Evolutionary conservation across 2,329 filamentous ascomycete genomes (phyloP).

Genomic region (Pyrenophora tritici-repentis): DNA sequence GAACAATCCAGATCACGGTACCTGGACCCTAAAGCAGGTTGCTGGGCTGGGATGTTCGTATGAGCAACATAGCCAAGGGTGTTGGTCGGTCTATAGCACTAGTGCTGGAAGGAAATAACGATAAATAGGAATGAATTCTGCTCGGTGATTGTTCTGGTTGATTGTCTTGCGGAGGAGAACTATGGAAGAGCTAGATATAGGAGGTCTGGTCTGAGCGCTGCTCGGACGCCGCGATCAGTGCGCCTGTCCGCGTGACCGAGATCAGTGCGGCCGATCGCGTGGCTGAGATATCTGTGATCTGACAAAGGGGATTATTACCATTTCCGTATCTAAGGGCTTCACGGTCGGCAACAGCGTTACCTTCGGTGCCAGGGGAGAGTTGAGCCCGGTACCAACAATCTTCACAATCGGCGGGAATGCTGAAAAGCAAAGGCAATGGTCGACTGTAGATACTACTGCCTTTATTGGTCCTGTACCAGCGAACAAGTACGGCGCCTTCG

Average conservation of each 20-base stretch:
- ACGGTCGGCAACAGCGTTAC: conserved; percentile 40
- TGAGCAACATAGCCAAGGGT: conserved; percentile 46
- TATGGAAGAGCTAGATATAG: too few species aligned
- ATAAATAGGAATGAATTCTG: too few species aligned
- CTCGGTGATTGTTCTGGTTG: too few species aligned
- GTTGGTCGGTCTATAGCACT: too few species aligned
- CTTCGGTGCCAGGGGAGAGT: conserved; percentile 1
- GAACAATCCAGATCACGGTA: conserved; percentile 22
- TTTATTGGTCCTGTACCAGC: conserved; percentile 43
- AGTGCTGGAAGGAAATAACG: too few species aligned
- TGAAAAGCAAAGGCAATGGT: conserved; percentile 41
- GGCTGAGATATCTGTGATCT: too few species aligned
- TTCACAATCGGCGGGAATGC: conserved; percentile 26
- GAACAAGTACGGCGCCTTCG: conserved; percentile 48
- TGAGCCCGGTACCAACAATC: conserved; percentile 31
- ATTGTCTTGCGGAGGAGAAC: too few species aligned
- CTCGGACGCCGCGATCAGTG: too few species aligned
- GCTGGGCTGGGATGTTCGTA: conserved; percentile 49
- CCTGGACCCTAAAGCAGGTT: conserved; percentile 34
- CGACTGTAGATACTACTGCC: conserved; percentile 36
- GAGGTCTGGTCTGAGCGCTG: too few species aligned
- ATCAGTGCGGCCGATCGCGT: too few species aligned
- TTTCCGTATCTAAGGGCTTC: conserved; percentile 46
- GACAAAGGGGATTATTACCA: conserved; percentile 33
- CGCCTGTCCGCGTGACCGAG: too few species aligned